Conservation (phyloP, 2,329 filamentous ascomycete genomes). For the Calonectria honghensis region DNA sequence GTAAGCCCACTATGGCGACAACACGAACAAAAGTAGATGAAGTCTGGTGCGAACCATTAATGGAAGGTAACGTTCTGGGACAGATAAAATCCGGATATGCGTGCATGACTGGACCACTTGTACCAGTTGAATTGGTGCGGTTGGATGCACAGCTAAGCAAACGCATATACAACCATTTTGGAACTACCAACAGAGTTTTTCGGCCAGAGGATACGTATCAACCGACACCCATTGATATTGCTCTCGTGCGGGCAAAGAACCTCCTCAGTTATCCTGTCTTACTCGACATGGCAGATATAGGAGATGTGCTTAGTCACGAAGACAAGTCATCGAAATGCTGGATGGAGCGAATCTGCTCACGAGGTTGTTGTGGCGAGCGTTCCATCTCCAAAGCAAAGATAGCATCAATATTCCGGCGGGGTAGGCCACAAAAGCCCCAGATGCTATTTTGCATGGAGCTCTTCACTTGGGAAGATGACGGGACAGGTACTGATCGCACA, state of each 20-base stretch:
- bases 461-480: conserved; percentile 18
- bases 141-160: background rate
- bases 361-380: background rate
- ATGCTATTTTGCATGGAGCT: conserved; percentile 15
- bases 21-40: conserved; percentile 14
- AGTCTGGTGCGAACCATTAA: background rate
- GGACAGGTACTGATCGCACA: conserved; percentile 6
- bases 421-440: background rate
- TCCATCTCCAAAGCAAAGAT: background rate
- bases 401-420: background rate
- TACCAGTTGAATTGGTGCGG: conserved; percentile 17
- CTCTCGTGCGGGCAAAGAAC: background rate
- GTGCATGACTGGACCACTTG: conserved; percentile 5
- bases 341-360: background rate
- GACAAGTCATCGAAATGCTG: background rate
- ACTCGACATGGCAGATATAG: background rate
- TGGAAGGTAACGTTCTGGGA: background rate
- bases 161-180: background rate
- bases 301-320: background rate
- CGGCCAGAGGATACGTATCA: background rate
- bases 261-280: background rate
- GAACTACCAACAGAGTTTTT: background rate
- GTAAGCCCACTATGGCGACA: conserved; percentile 6
- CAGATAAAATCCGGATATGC: conserved; percentile 20
- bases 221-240: background rate